Evolutionary conservation across 139 green algal genomes (phyloP).

Genomic region (Chlamydomonas sphaeroides): DNA sequence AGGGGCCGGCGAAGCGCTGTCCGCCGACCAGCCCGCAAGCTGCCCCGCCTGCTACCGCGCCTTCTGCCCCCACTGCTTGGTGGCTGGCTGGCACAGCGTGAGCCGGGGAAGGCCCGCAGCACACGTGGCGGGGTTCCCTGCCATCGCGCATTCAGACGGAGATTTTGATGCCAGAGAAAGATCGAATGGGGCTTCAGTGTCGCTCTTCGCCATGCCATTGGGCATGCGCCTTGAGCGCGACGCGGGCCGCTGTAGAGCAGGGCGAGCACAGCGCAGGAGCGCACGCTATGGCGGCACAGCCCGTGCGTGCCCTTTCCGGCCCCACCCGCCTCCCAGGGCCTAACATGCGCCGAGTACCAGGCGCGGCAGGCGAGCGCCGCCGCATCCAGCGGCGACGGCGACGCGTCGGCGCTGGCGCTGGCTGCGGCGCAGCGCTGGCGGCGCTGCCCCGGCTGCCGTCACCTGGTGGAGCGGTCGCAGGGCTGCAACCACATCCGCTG

Average conservation of each 20-base stretch:
- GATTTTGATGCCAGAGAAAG: no score
- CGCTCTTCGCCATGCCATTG: no score
- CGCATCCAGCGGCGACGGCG: constrained; percentile 26
- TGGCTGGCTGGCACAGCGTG: constrained; percentile 2
- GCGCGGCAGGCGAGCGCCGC: constrained; percentile 35
- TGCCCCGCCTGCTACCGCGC: not conserved
- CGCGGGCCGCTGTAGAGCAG: no score
- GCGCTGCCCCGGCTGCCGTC: constrained; percentile 52
- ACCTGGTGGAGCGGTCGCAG: constrained; percentile 37
- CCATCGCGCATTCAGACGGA: no score
- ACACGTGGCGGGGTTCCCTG: no score
- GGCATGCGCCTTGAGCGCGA: no score
- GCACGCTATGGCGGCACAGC: no score
- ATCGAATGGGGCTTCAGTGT: no score
- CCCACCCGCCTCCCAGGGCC: constrained; percentile 17
- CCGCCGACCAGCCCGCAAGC: not conserved
- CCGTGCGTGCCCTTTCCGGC: no score
- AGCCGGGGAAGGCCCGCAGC: no score
- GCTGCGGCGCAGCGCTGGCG: constrained; percentile 32
- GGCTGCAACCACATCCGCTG: constrained; percentile 66
- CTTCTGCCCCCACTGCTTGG: not conserved
- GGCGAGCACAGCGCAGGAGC: no score
- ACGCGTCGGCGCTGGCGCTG: constrained; percentile 46
- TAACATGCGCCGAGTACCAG: constrained; percentile 59
- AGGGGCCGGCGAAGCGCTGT: not conserved